Base-by-base conservation (phyloP, 2,329 filamentous ascomycete genomes). In the Didymella lethalis region DNA sequence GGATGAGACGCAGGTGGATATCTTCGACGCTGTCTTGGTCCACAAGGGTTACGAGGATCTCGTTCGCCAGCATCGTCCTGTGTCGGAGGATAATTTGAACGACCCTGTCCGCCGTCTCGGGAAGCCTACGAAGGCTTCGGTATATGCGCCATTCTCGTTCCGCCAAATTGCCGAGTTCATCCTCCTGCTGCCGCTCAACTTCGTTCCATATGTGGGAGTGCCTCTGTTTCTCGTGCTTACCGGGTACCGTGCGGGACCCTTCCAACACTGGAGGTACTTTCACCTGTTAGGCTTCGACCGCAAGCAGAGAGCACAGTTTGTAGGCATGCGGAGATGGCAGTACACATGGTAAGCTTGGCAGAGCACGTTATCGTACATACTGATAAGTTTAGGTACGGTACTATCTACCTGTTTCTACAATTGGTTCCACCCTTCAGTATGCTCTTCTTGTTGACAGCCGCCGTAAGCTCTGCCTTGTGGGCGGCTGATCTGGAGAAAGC, bases 241-340 rank as follows among this genome's bases (percentile, higher is more conserved):
- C 0, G 95, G 94, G 1, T 92, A 93, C 46, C 85, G 94, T 26
- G 87, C 92, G 5, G 94, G 95, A 0, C 95, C 94, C 31, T 86
- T 98, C 28, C 89, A 95, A 54, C 93, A 97, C 68, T 95, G 93
- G 82, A 84, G 95, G 57, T 97, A 95, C 83, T 97, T 93, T 74
- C 86, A 93, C 69, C 82, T 99, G 48, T 83, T 88, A 40, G 91
- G 89, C 0, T 83, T 96, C 64, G 85, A 85, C 40, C 92, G 89
- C 75, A 88, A 90, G 67, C 86, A 96, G 72, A 84, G 87, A 63
- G 91, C 91, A 69, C 81, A 81, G 28, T 92, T 90, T 68, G 85
- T 94, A 28, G 84, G 83, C 59, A 82, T 81, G 43, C 84, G 90
- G 52, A 82, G 86, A 62, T 91, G 91, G 86, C 91, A 95, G 59